These are phyloP conservation scores for Ophiocordyceps unilateralis DNA, from an alignment of 2,329 filamentous ascomycete genomes.

Conservation along the genomic window DNA sequence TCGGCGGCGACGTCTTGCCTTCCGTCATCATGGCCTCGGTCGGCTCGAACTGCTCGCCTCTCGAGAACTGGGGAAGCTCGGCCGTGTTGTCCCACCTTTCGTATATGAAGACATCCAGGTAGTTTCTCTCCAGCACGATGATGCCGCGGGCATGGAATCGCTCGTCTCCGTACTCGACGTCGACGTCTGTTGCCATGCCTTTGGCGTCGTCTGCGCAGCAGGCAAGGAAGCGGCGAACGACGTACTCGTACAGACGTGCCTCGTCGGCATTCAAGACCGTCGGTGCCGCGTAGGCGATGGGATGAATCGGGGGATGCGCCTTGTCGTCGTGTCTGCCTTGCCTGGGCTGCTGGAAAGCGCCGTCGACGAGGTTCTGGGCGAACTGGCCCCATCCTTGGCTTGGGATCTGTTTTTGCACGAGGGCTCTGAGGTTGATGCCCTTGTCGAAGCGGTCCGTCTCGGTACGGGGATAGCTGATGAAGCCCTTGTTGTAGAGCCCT, in stretches of 20 bases:
- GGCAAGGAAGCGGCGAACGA: slow-evolving; percentile 78
- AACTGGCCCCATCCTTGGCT: slow-evolving; percentile 66
- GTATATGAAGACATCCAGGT: slow-evolving; percentile 88
- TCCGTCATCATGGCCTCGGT: slow-evolving; percentile 79
- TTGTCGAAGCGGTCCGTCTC: slow-evolving; percentile 93
- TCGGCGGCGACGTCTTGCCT: slow-evolving; percentile 73
- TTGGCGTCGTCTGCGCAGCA: slow-evolving; percentile 92
- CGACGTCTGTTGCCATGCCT: slow-evolving; percentile 70
- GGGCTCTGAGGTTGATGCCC: slow-evolving; percentile 63
- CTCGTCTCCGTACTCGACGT: slow-evolving; percentile 71
- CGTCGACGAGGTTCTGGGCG: slow-evolving; percentile 56
- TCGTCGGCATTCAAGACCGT: slow-evolving; percentile 49
- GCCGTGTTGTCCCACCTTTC: slow-evolving; percentile 89
- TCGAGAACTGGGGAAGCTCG: slow-evolving; percentile 60
- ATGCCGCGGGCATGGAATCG: slow-evolving; percentile 68
- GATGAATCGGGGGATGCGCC: slow-evolving; percentile 93
- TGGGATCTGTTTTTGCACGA: slow-evolving; percentile 71
- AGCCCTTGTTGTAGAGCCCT: slow-evolving; percentile 77
- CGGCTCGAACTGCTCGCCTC: slow-evolving; percentile 72
- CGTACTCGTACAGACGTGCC: slow-evolving; percentile 75
- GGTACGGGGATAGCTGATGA: slow-evolving; percentile 93
- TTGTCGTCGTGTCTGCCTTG: slow-evolving; percentile 84
- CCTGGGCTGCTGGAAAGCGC: slow-evolving; percentile 65
- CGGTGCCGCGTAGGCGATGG: slow-evolving; percentile 65
- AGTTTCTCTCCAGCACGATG: slow-evolving; percentile 75